A percentile compares a stretch with the other conserved stretches of the same genome.
Evolutionary conservation across 306 rosid genomes (phyloP).

Genomic region (Cicer bijugum): DNA sequence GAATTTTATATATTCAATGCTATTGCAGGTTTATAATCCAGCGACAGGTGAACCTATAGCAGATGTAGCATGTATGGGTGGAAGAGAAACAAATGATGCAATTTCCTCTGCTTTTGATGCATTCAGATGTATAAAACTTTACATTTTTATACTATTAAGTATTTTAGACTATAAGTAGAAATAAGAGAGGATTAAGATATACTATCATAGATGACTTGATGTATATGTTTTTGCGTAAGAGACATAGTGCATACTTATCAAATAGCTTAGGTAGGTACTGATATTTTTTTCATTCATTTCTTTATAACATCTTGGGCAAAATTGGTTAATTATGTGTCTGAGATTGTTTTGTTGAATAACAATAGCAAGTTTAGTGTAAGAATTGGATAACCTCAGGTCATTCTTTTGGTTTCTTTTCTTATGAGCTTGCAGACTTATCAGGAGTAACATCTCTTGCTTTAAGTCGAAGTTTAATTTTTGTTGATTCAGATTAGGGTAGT

Average conservation of each 20-base stretch:
- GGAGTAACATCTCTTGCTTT: constrained; percentile 9
- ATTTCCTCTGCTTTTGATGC: constrained; percentile 85
- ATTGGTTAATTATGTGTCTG: not conserved
- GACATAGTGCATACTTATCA: not conserved
- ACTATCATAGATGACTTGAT: constrained; percentile 7
- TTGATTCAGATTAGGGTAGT: constrained; percentile 9
- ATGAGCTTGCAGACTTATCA: constrained; percentile 17
- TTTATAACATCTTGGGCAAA: not conserved
- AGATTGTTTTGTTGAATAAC: constrained; percentile 21
- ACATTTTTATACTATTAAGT: constrained; percentile 32
- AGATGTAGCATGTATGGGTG: constrained; percentile 88
- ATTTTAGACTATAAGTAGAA: constrained; percentile 27
- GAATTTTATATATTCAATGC: constrained; percentile 33
- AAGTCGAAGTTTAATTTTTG: not conserved
- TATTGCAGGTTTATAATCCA: constrained; percentile 81
- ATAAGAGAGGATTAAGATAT: constrained; percentile 21
- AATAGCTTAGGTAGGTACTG: constrained; percentile 24
- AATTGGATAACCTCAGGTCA: constrained; percentile 22
- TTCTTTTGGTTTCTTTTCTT: constrained; percentile 18
- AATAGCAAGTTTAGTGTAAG: constrained; percentile 17
- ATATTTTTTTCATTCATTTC: not conserved
- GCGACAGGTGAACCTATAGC: constrained; percentile 88
- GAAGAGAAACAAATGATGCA: constrained; percentile 87
- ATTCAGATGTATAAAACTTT: constrained; percentile 60
- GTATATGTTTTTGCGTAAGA: constrained; percentile 24